Percentiles rank a stretch among this genome's conserved stretches.
phyloP scores from a whole-genome alignment of 352 stramenopile species.

The Globisporangium spiculum region DNA sequence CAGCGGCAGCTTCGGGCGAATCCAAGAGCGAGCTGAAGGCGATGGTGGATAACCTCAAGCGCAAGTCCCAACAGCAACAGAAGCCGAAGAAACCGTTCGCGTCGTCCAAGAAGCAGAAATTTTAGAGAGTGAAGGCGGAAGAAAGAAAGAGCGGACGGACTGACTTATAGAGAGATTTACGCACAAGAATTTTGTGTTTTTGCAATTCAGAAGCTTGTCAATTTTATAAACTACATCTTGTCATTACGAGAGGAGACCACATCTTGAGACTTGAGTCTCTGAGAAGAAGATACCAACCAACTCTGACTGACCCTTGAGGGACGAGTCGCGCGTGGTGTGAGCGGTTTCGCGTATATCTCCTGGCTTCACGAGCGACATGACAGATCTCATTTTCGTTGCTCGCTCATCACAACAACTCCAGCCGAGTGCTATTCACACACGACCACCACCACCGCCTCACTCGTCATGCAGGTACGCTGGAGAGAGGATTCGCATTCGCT shows the following conservation, averaged over 20 bases:
- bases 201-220: neutral
- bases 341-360: neutral
- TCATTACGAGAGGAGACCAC: neutral
- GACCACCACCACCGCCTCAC: no score
- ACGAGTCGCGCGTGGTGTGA: neutral
- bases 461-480: conserved; percentile 2
- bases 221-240: neutral
- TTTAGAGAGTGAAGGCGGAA: conserved; percentile 12
- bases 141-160: neutral
- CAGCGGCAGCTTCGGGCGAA: conserved; percentile 12
- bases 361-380: neutral
- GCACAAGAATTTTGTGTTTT: neutral
- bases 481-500: neutral
- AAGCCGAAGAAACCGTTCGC: conserved; percentile 35
- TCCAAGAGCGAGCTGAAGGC: conserved; percentile 48
- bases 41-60: conserved; percentile 84
- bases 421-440: neutral
- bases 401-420: neutral
- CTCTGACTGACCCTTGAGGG: neutral
- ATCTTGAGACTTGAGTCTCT: no score
- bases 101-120: conserved; percentile 44
- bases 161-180: neutral
- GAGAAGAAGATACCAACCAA: neutral
- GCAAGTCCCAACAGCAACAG: conserved; percentile 61
- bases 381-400: neutral